Evolutionary conservation across 495 filamentous ascomycete genomes (phyloP), one percentile per base, ranked within the genome.

Genomic region (Penicillium antarcticum): DNA sequence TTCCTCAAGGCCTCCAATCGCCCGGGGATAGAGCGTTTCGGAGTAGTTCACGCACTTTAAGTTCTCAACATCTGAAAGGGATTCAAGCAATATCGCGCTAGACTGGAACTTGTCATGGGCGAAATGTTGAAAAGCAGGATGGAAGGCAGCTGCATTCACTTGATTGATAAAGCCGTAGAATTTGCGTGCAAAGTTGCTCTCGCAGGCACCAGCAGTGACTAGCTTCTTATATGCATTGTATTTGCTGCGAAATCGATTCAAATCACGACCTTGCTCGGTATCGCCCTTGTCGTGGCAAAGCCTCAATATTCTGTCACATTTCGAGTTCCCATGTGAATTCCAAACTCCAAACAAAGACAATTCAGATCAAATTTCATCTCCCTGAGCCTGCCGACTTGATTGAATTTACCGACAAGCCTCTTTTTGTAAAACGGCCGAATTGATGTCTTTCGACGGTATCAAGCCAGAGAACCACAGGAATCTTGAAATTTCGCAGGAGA

Each of bases 21-120:
- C 57, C 37, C 41, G 5, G 33, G 19, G 21, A 52, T 52, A 54
- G 18, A 54, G 57, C 5, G 48, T 16, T 24, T 63, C 53, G 1
- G 57, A 65, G 39, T 65, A 66, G 45, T 68, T 63, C 7, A 52
- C 48, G 37, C 58, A 62, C 40, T 67, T 60, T 1, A 65, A 46
- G 7, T 19, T 48, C 35, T 65, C 58, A 5, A 57, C 32, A 52
- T 45, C 14, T 12, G 49, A 49, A 6, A 67, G 32, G 19, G 59
- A 59, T 36, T 65, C 58, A 3, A 62, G 48, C 3, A 67, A 19
- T 14, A 65, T 62, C 13, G 54, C 61, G 5, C 44, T 56, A 0
- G 50, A 52, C 3, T 51, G 7, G 11, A 41, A 23, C 17, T 51
- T 51, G 38, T 65, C 58, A 0, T 41, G 38, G 7, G 23, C 35